These are phyloP conservation scores for Solanum pinnatisectum DNA, from an alignment of 257 asterid species.

Conservation along the genomic window DNA sequence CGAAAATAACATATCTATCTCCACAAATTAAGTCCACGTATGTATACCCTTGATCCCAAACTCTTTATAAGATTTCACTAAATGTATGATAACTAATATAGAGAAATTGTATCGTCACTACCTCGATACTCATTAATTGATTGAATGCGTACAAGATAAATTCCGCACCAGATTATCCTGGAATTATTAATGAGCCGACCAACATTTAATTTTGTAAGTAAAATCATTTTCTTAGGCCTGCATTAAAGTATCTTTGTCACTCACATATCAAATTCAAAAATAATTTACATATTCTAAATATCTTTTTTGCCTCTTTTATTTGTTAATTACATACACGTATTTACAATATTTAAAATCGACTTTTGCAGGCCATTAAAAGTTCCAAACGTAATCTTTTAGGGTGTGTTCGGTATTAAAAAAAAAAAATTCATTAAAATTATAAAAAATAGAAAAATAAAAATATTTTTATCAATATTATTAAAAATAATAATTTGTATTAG, in stretches of 20 bases:
- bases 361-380: not conserved
- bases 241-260: not conserved
- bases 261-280: not conserved
- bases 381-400: not conserved
- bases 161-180: too few species aligned
- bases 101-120: too few species aligned
- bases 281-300: not conserved
- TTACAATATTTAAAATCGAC: not conserved
- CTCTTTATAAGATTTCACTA: too few species aligned
- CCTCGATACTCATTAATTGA: too few species aligned
- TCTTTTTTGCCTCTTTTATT: not conserved
- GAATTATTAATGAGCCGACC: not conserved
- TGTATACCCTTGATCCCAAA: not conserved
- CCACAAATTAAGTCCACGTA: too few species aligned
- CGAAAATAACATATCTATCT: not conserved
- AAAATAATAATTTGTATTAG: too few species aligned
- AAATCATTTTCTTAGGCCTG: not conserved
- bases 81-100: too few species aligned
- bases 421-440: too few species aligned
- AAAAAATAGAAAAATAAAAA: too few species aligned
- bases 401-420: not conserved
- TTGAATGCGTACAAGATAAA: too few species aligned
- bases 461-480: not conserved
- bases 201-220: too few species aligned
- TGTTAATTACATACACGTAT: not conserved